phyloP scores from a whole-genome alignment of 805 yeast genomes.

The Teunomyces cretensis region DNA sequence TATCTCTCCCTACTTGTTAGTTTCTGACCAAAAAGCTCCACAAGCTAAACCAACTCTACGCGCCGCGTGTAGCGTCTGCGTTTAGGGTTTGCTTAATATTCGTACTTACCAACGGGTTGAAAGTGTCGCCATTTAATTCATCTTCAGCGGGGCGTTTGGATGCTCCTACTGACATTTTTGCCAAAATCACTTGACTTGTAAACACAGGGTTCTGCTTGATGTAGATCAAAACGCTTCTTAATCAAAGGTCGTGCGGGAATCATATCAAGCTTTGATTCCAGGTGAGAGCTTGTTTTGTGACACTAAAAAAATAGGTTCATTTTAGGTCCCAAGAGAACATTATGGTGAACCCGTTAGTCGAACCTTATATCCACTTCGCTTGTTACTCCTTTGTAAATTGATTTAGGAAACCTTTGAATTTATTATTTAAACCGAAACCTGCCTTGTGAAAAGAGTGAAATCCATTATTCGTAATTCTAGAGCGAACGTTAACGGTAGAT shows the following conservation, averaged over 20 bases:
- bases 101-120: conserved; percentile 2
- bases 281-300: too few species aligned
- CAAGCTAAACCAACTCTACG: not conserved
- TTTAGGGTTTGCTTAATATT: too few species aligned
- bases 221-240: not conserved
- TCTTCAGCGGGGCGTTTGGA: not conserved
- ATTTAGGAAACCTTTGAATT: too few species aligned
- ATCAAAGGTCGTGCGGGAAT: not conserved
- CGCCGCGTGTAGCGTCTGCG: not conserved
- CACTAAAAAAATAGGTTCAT: too few species aligned
- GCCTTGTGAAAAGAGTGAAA: too few species aligned
- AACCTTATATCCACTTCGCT: too few species aligned
- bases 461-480: too few species aligned
- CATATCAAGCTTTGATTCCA: not conserved
- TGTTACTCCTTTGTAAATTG: too few species aligned
- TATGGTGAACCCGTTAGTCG: too few species aligned
- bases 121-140: not conserved
- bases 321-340: too few species aligned
- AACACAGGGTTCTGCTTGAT: not conserved
- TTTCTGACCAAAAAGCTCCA: not conserved
- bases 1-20: conserved; percentile 8
- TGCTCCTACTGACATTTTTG: not conserved
- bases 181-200: not conserved
- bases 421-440: too few species aligned
- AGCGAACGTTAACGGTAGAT: too few species aligned